Conservation (phyloP, 257 asterid species). For the Henckelia pumila region DNA sequence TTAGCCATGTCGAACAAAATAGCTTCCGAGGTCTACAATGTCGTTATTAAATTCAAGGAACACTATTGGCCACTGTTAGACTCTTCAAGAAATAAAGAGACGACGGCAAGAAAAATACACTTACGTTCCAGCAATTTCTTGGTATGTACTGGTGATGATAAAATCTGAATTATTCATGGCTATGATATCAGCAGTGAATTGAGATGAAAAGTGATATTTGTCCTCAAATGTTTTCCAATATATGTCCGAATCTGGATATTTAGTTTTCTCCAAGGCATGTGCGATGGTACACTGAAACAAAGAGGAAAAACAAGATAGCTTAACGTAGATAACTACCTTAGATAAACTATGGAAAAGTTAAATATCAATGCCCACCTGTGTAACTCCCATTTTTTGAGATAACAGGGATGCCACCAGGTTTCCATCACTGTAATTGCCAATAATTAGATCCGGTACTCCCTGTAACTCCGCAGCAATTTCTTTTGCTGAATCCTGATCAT, state of each 20-base stretch:
- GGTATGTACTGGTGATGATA: conserved; percentile 54
- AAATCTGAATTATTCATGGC: conserved; percentile 37
- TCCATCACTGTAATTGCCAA: conserved; percentile 43
- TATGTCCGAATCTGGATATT: conserved; percentile 32
- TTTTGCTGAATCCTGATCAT: conserved; percentile 29
- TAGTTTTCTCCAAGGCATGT: conserved; percentile 40
- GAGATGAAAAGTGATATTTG: conserved; percentile 36
- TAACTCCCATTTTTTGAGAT: conserved; percentile 36
- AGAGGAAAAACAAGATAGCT: background rate
- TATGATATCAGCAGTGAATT: conserved; percentile 34
- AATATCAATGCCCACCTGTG: conserved; percentile 25
- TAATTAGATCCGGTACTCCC: conserved; percentile 29
- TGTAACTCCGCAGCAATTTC: conserved; percentile 33
- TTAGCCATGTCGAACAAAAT: background rate
- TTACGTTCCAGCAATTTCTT: conserved; percentile 99
- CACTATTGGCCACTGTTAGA: no score
- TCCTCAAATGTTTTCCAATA: conserved; percentile 35
- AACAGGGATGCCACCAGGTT: conserved; percentile 36
- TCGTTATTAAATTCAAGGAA: no score
- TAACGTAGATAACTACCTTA: background rate
- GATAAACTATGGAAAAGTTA: background rate
- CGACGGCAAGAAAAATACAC: conserved; percentile 21
- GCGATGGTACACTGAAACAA: conserved; percentile 32
- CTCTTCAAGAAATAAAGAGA: background rate
- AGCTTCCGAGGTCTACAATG: background rate